Evolutionary conservation across 2,329 filamentous ascomycete genomes (phyloP), one percentile per base, ranked within the genome.

Genomic region (Fonsecaea multimorphosa): DNA sequence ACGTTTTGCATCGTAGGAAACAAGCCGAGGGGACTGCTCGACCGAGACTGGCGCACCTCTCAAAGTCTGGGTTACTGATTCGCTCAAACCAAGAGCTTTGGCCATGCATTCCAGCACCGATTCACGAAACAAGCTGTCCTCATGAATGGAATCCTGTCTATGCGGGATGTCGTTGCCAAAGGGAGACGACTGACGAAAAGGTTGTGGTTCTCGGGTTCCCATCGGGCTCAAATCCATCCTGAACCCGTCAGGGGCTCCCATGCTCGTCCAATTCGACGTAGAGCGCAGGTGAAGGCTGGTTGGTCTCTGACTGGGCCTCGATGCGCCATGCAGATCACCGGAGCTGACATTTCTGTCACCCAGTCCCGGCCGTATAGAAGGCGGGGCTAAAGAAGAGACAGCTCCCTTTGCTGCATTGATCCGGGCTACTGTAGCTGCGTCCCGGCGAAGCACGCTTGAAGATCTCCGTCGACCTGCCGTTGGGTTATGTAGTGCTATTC

Each of bases 71-170:
- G 62, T 67, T 0, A 85, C 83, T 64, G 89, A 86, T 22, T 75
- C 73, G 1, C 89, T 90, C 63, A 99, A 80, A 0, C 95, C 95
- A 66, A 99, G 90, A 0, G 93, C 91, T 75, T 94, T 97, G 78
- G 97, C 94, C 81, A 99, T 96, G 75, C 95, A 98, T 71, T 97
- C 92, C 24, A 98, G 80, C 16, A 99, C 92, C 0, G 93, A 96
- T 65, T 92, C 89, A 46, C 96, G 86, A 77, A 99, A 98, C 6
- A 96, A 78, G 54, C 89, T 87, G 73, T 97, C 94, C 75, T 98
- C 95, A 70, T 97, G 92, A 7, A 93, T 80, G 0, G 91, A 90
- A 63, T 97, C 93, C 70, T 93, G 88, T 71, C 62, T 58, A 40
- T 70, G 68, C 14, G 63, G 65, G 5, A 59, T 58, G 24, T 67